Base-by-base conservation (phyloP, 2,329 filamentous ascomycete species). In the Trichoderma endophyticum region DNA sequence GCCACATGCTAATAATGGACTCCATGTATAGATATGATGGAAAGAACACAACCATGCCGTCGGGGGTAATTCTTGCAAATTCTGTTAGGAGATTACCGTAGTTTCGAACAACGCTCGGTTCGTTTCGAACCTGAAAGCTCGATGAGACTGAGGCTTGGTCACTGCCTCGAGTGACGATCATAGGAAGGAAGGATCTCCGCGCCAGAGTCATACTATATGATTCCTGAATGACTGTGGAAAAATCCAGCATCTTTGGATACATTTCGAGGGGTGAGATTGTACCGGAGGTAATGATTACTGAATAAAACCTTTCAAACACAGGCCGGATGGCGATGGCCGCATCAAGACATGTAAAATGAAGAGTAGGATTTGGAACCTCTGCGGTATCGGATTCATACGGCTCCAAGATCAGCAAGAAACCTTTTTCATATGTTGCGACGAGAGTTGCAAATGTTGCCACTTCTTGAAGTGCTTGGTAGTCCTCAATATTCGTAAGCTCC, bases 1-100 rank as follows among this genome's bases (percentile, higher is more conserved):
- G 96, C 96, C 96, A 99, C 90, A 97, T 97, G 80, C 92, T 95
- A 80, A 99, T 98, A 80, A 98, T 98, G 67, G 92, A 96, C 80
- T 99, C 96, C 96, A 99, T 98, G 84, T 99, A 99, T 1, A 99
- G 88, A 78, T 99, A 99, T 0, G 94, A 97, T 0, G 96, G 97
- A 80, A 99, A 99, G 86, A 99, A 99, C 51, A 99, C 96, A n/a
- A 99, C 96, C 81, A 99, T 91, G 36, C 96, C 96, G 78, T 99
- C 96, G 0, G 96, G 97, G 0, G 96, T 99, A 75, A 98, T 91
- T 81, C 95, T 97, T 69, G 94, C 93, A 80, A 99, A 98, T 80
- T 99, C 96, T 8, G 95, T 96, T 36, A 99, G 85, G 2, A 99
- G 86, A 75, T 92, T 96, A 59, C 96, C 97, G 77, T 98, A 99